Evolutionary conservation across 176 grass and related monocot species (phyloP).

Genomic region (Olyra latifolia): DNA sequence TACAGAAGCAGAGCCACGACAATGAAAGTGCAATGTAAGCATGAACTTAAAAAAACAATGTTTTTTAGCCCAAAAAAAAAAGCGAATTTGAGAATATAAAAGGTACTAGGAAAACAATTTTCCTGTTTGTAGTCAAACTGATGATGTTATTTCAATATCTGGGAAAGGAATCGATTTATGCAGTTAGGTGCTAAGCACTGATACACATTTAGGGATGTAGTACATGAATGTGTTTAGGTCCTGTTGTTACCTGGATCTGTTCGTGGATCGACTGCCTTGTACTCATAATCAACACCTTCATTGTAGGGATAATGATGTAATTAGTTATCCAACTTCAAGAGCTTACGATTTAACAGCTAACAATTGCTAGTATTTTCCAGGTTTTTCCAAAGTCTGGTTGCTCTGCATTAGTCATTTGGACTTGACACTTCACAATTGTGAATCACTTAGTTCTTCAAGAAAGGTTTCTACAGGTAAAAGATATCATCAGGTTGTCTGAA

Average conservation of each 20-base stretch:
- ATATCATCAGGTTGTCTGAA: no score
- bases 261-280: conserved; percentile 74
- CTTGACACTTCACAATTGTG: background rate
- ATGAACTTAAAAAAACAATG: background rate
- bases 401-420: background rate
- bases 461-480: background rate
- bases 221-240: background rate
- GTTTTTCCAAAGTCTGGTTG: background rate
- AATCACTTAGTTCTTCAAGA: background rate
- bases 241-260: conserved; percentile 56
- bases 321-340: conserved; percentile 12
- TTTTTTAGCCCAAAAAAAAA: background rate
- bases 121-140: background rate
- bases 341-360: background rate
- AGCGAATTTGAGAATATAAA: background rate
- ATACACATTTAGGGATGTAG: background rate
- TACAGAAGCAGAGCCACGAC: conserved; percentile 17
- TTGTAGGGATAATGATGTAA: background rate
- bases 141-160: background rate
- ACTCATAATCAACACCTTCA: conserved; percentile 81
- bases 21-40: background rate
- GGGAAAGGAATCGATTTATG: background rate
- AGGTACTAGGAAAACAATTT: background rate
- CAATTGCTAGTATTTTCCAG: background rate
- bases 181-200: background rate